phyloP scores from a whole-genome alignment of 2,329 filamentous ascomycete genomes.

The Scopulariopsis brevicaulis region DNA sequence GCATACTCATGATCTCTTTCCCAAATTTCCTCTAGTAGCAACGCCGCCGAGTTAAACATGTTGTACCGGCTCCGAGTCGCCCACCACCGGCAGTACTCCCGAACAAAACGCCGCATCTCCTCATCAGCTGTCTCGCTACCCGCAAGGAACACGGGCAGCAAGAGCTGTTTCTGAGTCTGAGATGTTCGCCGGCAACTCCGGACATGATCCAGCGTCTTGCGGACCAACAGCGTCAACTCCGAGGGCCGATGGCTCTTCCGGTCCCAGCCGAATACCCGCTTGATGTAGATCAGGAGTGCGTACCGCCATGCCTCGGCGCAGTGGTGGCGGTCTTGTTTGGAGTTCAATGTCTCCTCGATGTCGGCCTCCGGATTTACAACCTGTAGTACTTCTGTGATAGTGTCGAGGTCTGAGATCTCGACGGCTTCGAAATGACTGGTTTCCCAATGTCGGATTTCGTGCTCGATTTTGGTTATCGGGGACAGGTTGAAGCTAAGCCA shows the following conservation, averaged over 20 bases:
- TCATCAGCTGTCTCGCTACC: constrained; percentile 5
- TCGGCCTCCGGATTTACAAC: not conserved
- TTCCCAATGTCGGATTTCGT: not conserved
- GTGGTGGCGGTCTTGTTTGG: constrained; percentile 4
- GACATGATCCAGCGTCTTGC: constrained; percentile 4
- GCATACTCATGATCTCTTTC: not conserved
- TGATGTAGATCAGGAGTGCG: constrained; percentile 5
- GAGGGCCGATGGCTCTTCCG: not conserved
- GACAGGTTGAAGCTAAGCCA: not conserved
- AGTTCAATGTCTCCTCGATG: constrained; percentile 5
- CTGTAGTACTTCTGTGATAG: constrained; percentile 3
- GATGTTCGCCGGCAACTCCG: constrained; percentile 5
- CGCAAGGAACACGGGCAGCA: constrained; percentile 1
- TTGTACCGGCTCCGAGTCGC: constrained; percentile 5
- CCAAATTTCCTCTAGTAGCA: constrained; percentile 6
- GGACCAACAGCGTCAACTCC: constrained; percentile 2
- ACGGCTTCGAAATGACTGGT: not conserved
- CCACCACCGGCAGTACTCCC: constrained; percentile 7
- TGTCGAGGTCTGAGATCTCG: not conserved
- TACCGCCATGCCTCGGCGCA: constrained; percentile 5
- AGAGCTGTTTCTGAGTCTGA: constrained; percentile 4
- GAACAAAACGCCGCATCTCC: constrained; percentile 5
- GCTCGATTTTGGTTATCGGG: not conserved
- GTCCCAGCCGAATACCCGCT: constrained; percentile 6
- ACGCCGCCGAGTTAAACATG: constrained; percentile 6